These are phyloP conservation scores for Aureobasidium sp. DNA, from an alignment of 2,329 filamentous ascomycete genomes.

Conservation along the genomic window DNA sequence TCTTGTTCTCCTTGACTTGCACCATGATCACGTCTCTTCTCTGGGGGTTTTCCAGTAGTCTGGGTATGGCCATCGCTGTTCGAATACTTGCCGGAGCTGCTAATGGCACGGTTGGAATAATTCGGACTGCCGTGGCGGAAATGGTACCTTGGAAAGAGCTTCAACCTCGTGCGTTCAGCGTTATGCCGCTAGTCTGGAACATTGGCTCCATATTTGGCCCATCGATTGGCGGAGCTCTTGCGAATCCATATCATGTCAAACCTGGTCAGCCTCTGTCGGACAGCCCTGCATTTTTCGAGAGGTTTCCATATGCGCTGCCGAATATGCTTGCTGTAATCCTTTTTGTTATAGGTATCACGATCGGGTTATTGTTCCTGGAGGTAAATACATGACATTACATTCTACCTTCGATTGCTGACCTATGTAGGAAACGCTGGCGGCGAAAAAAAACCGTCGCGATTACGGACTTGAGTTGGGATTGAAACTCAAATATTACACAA, in stretches of 20 bases:
- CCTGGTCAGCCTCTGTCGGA: constrained; percentile 51
- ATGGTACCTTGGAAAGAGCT: constrained; percentile 80
- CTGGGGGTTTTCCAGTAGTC: constrained; percentile 73
- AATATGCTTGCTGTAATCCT: constrained; percentile 70
- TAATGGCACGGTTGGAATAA: constrained; percentile 80
- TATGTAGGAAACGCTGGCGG: constrained; percentile 65
- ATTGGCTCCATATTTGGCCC: constrained; percentile 83
- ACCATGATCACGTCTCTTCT: constrained; percentile 75
- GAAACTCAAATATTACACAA: constrained; percentile 40
- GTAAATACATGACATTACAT: constrained; percentile 27
- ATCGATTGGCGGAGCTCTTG: constrained; percentile 76
- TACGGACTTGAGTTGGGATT: constrained; percentile 68
- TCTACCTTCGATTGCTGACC: neutral
- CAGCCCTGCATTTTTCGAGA: constrained; percentile 56
- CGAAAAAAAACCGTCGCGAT: constrained; percentile 59
- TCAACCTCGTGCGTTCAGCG: constrained; percentile 79
- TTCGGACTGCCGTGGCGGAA: constrained; percentile 79
- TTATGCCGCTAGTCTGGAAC: constrained; percentile 90
- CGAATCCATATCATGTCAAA: constrained; percentile 67
- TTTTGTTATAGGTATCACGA: constrained; percentile 67
- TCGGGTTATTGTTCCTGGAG: constrained; percentile 69
- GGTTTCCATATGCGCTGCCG: constrained; percentile 74
- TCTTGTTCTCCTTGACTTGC: constrained; percentile 62
- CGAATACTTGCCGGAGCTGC: constrained; percentile 72
- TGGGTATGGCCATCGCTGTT: constrained; percentile 70